These are phyloP conservation scores for Begonia loranthoides DNA, from an alignment of 306 rosid genomes.

Conservation along the genomic window DNA sequence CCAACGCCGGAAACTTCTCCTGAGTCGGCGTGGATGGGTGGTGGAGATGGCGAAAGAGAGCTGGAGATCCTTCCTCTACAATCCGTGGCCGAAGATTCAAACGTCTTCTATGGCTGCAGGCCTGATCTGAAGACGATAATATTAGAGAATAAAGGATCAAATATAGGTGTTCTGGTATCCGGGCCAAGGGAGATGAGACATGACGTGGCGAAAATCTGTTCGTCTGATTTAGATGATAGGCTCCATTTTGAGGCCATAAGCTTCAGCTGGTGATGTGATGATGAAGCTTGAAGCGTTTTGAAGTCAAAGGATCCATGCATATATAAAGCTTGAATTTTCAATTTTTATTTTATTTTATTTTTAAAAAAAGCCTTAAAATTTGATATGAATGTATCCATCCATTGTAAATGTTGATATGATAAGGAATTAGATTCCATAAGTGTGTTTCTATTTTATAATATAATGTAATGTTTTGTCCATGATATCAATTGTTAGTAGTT, in stretches of 20 bases:
- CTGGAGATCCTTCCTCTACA: constrained; percentile 24
- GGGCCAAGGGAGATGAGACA: constrained; percentile 42
- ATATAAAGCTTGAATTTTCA: no score
- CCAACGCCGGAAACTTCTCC: neutral
- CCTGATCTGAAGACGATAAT: constrained; percentile 21
- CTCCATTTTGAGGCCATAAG: constrained; percentile 40
- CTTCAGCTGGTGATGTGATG: constrained; percentile 23
- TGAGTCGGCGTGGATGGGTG: constrained; percentile 1
- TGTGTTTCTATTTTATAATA: no score
- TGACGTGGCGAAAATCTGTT: constrained; percentile 36
- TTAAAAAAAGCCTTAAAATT: no score
- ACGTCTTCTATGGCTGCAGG: constrained; percentile 24
- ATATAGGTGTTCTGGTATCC: constrained; percentile 33
- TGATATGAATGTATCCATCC: no score
- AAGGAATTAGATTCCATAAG: no score
- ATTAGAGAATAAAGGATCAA: constrained; percentile 23
- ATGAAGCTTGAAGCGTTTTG: neutral
- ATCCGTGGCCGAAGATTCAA: constrained; percentile 14
- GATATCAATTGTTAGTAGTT: no score
- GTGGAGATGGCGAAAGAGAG: constrained; percentile 14
- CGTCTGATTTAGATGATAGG: constrained; percentile 24
- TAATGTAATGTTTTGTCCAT: no score
- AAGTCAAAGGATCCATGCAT: no score
- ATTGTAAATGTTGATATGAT: no score
- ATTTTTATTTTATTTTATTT: no score